Evolutionary conservation across 2,329 filamentous ascomycete species (phyloP).

Genomic region (Leptographium procerum): DNA sequence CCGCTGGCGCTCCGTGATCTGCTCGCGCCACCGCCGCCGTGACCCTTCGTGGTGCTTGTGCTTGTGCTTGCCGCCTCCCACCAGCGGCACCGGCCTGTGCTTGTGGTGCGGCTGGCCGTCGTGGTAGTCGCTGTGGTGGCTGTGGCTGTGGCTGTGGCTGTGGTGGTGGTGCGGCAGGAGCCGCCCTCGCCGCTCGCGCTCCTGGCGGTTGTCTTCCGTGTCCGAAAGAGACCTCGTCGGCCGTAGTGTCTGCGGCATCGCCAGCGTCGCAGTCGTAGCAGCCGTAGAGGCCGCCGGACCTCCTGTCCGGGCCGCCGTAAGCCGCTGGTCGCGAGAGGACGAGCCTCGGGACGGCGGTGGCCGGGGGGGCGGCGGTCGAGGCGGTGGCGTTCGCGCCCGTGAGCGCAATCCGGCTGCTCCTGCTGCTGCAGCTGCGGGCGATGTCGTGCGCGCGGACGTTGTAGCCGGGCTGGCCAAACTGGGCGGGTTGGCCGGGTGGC

Average conservation of each 20-base stretch:
- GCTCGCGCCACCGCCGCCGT: conserved; percentile 65
- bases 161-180: conserved; percentile 13
- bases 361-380: not conserved
- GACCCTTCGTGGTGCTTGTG: conserved; percentile 69
- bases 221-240: conserved; percentile 38
- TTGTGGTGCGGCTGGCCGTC: no score
- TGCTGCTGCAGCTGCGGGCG: conserved; percentile 13
- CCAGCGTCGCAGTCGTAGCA: conserved; percentile 10
- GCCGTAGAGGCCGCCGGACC: not conserved
- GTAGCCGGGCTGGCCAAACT: no score
- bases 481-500: conserved; percentile 34
- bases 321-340: not conserved
- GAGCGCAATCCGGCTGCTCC: conserved; percentile 5
- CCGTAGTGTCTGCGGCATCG: conserved; percentile 56
- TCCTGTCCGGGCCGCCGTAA: not conserved
- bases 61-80: conserved; percentile 30
- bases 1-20: conserved; percentile 59
- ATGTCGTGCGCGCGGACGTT: not conserved
- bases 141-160: conserved; percentile 31
- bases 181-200: conserved; percentile 11
- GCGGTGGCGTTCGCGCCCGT: not conserved
- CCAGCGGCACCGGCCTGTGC: conserved; percentile 26
- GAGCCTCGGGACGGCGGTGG: not conserved
- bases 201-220: conserved; percentile 33
- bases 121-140: no score